phyloP scores from a whole-genome alignment of 768 basidiomycete genomes.

The Fomitopsis serialis region DNA sequence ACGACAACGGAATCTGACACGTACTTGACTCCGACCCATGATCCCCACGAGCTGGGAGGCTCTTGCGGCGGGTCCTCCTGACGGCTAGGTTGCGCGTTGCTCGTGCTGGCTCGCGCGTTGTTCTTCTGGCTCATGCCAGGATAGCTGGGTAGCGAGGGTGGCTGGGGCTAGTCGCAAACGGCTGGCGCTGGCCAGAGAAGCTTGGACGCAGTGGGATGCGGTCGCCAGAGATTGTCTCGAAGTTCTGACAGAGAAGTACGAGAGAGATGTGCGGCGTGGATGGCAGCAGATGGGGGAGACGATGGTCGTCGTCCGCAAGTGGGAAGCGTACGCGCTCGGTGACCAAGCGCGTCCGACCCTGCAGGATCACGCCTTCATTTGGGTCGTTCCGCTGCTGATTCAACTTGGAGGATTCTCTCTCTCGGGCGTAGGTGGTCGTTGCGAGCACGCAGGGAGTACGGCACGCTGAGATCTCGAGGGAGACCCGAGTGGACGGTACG shows the following conservation, averaged over 20 bases:
- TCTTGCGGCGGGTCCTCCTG: constrained; percentile 28
- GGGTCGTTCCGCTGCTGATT: neutral
- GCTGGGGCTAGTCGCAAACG: neutral
- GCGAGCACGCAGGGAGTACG: neutral
- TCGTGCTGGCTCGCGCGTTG: constrained; percentile 38
- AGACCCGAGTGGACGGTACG: neutral
- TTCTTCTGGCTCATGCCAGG: constrained; percentile 62
- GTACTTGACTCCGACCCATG: constrained; percentile 62
- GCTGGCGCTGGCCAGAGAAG: neutral
- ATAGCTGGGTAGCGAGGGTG: neutral
- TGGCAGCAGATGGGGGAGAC: neutral
- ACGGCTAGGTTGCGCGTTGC: constrained; percentile 15
- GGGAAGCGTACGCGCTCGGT: neutral
- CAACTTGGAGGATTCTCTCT: no score
- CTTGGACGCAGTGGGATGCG: neutral
- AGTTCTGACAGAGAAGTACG: neutral
- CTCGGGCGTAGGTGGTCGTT: neutral
- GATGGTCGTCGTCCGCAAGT: neutral
- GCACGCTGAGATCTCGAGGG: neutral
- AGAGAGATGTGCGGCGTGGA: neutral
- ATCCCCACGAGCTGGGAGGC: constrained; percentile 61
- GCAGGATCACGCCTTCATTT: neutral
- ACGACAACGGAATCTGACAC: constrained; percentile 18
- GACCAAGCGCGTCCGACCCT: neutral
- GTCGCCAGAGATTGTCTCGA: neutral